Percentiles rank a stretch among this genome's conserved stretches.
Conservation (phyloP, 2,329 filamentous ascomycete species). For the Calonectria pseudoreteaudii region DNA sequence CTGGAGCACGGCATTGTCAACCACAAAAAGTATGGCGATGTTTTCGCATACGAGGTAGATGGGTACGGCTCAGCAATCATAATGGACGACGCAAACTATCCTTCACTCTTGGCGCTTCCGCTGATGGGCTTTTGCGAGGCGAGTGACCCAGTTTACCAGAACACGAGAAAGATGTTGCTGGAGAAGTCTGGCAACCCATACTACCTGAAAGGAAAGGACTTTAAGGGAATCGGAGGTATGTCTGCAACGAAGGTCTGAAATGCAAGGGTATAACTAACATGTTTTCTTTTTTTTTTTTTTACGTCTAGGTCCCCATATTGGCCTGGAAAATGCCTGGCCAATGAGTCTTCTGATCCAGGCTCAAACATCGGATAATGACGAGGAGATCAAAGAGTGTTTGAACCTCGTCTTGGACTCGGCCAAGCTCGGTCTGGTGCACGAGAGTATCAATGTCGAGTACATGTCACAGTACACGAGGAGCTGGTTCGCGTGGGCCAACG, state of each 20-base stretch:
- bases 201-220: constrained; percentile 80
- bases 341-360: constrained; percentile 95
- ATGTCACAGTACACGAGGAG: constrained; percentile 79
- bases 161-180: constrained; percentile 84
- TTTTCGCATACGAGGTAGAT: constrained; percentile 91
- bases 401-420: constrained; percentile 80
- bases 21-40: constrained; percentile 79
- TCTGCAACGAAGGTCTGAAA: too few relatives aligned
- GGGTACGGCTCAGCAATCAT: constrained; percentile 85
- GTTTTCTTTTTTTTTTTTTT: neutral
- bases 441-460: constrained; percentile 86
- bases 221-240: constrained; percentile 89
- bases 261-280: constrained; percentile 17
- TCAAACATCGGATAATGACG: constrained; percentile 86
- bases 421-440: constrained; percentile 85
- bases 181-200: constrained; percentile 86
- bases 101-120: constrained; percentile 82
- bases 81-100: constrained; percentile 93
- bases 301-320: constrained; percentile 72
- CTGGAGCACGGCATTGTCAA: constrained; percentile 86
- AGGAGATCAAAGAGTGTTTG: constrained; percentile 82
- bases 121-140: constrained; percentile 79
- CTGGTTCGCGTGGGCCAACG: constrained; percentile 99
- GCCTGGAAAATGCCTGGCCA: constrained; percentile 92
- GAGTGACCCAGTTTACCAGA: constrained; percentile 81